phyloP scores from a whole-genome alignment of 495 filamentous ascomycete species.

The Penicillium maclennaniae region DNA sequence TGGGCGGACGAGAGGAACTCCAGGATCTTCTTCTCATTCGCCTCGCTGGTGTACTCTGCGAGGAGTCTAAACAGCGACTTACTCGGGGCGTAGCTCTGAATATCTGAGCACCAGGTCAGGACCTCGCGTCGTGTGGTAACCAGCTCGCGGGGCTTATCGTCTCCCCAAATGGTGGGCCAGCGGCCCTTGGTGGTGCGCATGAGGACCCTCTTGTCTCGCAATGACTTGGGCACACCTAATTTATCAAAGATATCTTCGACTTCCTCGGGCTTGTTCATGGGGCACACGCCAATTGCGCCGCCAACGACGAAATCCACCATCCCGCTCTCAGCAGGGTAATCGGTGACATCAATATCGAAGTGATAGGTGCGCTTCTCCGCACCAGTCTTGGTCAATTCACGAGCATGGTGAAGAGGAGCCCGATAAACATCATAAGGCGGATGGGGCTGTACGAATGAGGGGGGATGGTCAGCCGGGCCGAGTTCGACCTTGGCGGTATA shows the following conservation, averaged over 20 bases:
- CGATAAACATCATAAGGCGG: slow-evolving; percentile 87
- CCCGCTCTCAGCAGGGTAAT: slow-evolving; percentile 81
- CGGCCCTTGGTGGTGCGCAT: slow-evolving; percentile 75
- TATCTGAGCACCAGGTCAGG: slow-evolving; percentile 90
- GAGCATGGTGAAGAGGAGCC: slow-evolving; percentile 72
- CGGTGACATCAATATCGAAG: slow-evolving; percentile 93
- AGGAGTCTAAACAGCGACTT: slow-evolving; percentile 83
- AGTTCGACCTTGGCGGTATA: slow-evolving; percentile 32
- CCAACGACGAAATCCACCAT: slow-evolving; percentile 93
- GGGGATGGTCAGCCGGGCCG: slow-evolving; percentile 58
- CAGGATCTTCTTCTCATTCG: slow-evolving; percentile 82
- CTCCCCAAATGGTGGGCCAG: slow-evolving; percentile 98
- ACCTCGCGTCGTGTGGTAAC: slow-evolving; percentile 86
- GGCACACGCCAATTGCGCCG: slow-evolving; percentile 88
- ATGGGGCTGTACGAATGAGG: slow-evolving; percentile 90
- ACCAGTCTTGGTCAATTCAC: slow-evolving; percentile 85
- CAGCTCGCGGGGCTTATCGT: slow-evolving; percentile 77
- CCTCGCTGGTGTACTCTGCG: slow-evolving; percentile 76
- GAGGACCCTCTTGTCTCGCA: slow-evolving; percentile 76
- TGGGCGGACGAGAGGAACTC: slow-evolving; percentile 82
- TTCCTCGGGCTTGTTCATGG: slow-evolving; percentile 72
- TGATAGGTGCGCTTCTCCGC: slow-evolving; percentile 96
- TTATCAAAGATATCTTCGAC: slow-evolving; percentile 83
- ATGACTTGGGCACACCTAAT: slow-evolving; percentile 68
- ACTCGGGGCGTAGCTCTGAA: slow-evolving; percentile 87